phyloP scores from a whole-genome alignment of 2,329 filamentous ascomycete species.

The Talaromyces sp. region DNA sequence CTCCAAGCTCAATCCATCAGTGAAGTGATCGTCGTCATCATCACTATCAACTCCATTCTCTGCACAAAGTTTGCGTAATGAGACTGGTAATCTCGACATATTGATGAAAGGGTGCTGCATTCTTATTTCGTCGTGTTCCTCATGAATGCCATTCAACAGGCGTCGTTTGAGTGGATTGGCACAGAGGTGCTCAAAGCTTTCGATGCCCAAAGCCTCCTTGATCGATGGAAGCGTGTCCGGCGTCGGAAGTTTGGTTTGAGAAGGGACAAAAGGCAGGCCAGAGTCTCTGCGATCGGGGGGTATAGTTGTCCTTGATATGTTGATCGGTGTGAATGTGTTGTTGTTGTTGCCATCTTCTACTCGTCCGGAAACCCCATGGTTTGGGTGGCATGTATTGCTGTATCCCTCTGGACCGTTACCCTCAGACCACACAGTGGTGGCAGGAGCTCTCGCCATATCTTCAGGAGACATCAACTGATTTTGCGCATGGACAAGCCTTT shows the following conservation, averaged over 20 bases:
- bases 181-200: background rate
- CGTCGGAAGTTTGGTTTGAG: background rate
- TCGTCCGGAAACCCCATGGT: background rate
- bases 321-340: slow-evolving; percentile 7
- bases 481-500: background rate
- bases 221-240: slow-evolving; percentile 4
- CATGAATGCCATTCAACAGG: background rate
- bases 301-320: background rate
- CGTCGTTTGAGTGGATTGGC: slow-evolving; percentile 12
- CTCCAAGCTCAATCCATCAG: slow-evolving; percentile 23
- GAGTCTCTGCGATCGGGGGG: background rate
- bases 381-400: too few relatives aligned
- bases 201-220: background rate
- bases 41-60: background rate
- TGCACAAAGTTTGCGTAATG: background rate
- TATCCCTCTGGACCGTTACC: background rate
- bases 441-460: background rate
- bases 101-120: background rate
- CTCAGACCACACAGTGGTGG: background rate
- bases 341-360: background rate
- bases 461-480: slow-evolving; percentile 8
- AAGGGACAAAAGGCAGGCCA: background rate
- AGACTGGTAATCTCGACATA: background rate
- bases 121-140: background rate
- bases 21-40: slow-evolving; percentile 21